Base-by-base conservation (phyloP, 1,284 basidiomycete species). In the Fistulina hepatica region DNA sequence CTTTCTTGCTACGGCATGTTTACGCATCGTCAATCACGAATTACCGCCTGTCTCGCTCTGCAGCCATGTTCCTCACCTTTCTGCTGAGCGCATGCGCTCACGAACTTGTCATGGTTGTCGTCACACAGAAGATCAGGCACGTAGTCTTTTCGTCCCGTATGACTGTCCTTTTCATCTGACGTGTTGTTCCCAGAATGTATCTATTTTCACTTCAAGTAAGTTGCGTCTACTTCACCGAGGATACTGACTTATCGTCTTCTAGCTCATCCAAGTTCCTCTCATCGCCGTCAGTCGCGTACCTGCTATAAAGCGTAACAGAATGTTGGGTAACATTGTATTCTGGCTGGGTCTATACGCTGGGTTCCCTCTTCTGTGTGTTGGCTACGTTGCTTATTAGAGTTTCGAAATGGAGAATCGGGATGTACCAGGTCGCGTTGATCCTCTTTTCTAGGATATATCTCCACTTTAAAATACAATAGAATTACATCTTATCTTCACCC, bases 81-180 rank as follows among this genome's bases (percentile, higher is more conserved):
- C 58, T 95, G 9, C 62, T 95, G 28, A 90, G 84, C 40, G 92
- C 92, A 1, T 70, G 76, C 37, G 81, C 82, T 23, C 94, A 97
- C 53, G 94, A 97, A 58, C 69, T 98, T 33, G 92, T 98, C 42
- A 98, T 98, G 94, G 81, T 82, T 1, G 75, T 94, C 38, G 91
- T 93, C n/a, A 88, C 85, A 22, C 78, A 86, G 57, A 97, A 97
- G 66, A 71, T 95, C 40, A 57, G 56, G 73, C 62, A 31, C 9
- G 58, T 35, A 26, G 4, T 37, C 11, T 31, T 21, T 33, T n/a
- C n/a, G n/a, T n/a, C n/a, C n/a, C n/a, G n/a, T n/a, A n/a, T n/a
- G n/a, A n/a, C n/a, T n/a, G n/a, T n/a, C n/a, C n/a, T n/a, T n/a
- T n/a, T n/a, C n/a, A n/a, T n/a, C n/a, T n/a, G n/a, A n/a, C n/a